Evolutionary conservation across 2,329 filamentous ascomycete genomes (phyloP).

Genomic region (Nemania serpens): DNA sequence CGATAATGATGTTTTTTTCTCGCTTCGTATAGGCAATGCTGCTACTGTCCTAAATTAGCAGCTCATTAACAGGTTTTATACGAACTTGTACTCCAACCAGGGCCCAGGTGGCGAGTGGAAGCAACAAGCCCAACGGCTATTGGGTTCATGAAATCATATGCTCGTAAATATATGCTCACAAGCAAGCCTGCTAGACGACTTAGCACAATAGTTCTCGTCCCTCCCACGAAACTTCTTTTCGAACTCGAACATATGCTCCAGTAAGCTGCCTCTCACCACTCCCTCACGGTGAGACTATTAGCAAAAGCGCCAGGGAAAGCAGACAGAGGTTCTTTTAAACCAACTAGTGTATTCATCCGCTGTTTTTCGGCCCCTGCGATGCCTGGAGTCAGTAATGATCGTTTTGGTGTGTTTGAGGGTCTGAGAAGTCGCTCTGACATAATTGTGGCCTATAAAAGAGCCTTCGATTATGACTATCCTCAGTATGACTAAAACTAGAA

Average conservation of each 20-base stretch:
- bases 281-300: no score
- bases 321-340: background rate
- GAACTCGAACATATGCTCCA: no score
- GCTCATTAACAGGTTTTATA: background rate
- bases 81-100: background rate
- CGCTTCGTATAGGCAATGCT: constrained; percentile 1
- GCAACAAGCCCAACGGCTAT: background rate
- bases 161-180: background rate
- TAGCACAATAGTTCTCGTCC: no score
- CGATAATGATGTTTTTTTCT: rapidly evolving
- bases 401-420: background rate
- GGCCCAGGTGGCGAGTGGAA: background rate
- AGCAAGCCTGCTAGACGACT: constrained; percentile 12
- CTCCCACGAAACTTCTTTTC: no score
- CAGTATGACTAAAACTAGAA: background rate
- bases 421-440: background rate
- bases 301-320: no score
- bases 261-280: no score
- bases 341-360: background rate
- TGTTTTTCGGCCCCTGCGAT: background rate
- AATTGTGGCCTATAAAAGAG: background rate
- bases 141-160: background rate
- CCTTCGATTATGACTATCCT: background rate
- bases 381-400: background rate
- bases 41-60: background rate